A percentile compares a stretch with the other conserved stretches of the same genome.
Evolutionary conservation across 129 eudicot species (phyloP).

Genomic region (Artemisia tridentata): DNA sequence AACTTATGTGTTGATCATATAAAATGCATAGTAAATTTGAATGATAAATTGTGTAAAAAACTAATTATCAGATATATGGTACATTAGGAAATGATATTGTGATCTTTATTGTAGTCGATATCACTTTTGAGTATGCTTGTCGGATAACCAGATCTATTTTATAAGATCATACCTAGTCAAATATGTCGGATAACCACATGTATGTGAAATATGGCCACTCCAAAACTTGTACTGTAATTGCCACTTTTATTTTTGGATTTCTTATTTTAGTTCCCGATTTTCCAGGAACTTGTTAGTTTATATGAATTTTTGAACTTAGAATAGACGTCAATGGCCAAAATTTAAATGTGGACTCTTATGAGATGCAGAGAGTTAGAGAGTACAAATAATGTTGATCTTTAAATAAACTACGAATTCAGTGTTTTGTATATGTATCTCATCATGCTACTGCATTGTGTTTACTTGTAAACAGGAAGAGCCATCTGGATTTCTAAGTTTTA

Average conservation of each 20-base stretch:
- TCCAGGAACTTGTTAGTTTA: not conserved
- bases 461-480: constrained; percentile 61
- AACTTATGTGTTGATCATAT: not conserved
- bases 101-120: not conserved
- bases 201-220: too few species aligned
- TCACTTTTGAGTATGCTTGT: too few species aligned
- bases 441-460: constrained; percentile 12
- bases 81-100: constrained; percentile 6
- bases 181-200: too few species aligned
- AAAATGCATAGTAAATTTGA: not conserved
- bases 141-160: too few species aligned
- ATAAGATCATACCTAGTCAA: not conserved
- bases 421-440: constrained; percentile 16
- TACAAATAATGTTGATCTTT: not conserved
- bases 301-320: not conserved
- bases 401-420: not conserved
- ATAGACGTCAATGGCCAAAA: not conserved
- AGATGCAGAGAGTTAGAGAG: not conserved
- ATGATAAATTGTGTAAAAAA: not conserved
- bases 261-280: not conserved
- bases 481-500: constrained; percentile 90
- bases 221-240: too few species aligned
- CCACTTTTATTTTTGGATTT: not conserved
- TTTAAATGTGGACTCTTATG: constrained; percentile 3
- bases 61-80: not conserved